These are phyloP conservation scores for Cruciata laevipes DNA, from an alignment of 257 asterid species.

Conservation along the genomic window DNA sequence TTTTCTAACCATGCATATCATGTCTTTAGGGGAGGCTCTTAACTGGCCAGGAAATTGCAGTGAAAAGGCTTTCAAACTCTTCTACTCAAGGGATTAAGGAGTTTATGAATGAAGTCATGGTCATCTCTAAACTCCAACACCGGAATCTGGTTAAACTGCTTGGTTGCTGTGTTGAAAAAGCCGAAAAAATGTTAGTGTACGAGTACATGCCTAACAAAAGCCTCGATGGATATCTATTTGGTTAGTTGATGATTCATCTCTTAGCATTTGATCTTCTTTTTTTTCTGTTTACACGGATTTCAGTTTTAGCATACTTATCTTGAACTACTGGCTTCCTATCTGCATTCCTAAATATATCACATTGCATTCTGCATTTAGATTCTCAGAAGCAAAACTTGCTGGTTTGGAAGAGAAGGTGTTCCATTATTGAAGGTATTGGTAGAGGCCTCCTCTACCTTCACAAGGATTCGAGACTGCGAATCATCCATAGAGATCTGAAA, in stretches of 20 bases:
- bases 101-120: constrained; percentile 47
- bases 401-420: constrained; percentile 40
- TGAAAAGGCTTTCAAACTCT: constrained; percentile 26
- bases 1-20: background rate
- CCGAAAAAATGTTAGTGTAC: constrained; percentile 46
- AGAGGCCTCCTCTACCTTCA: constrained; percentile 71
- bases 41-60: constrained; percentile 16
- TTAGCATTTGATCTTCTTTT: background rate
- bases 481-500: constrained; percentile 59
- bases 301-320: background rate
- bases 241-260: background rate
- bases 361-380: constrained; percentile 9
- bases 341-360: background rate
- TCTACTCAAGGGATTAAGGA: constrained; percentile 51
- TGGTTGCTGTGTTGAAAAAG: constrained; percentile 42
- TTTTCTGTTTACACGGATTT: background rate
- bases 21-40: constrained; percentile 12
- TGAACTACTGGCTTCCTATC: background rate
- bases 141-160: constrained; percentile 48
- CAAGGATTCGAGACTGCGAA: constrained; percentile 53
- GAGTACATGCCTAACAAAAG: constrained; percentile 59
- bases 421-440: constrained; percentile 49
- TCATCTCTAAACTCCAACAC: constrained; percentile 43
- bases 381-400: constrained; percentile 20
- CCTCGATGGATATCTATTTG: constrained; percentile 12